A percentile compares a stretch with the other conserved stretches of the same genome.
These are phyloP conservation scores for Globisporangium nunn DNA, from an alignment of 352 stramenopile genomes.

Conservation along the genomic window DNA sequence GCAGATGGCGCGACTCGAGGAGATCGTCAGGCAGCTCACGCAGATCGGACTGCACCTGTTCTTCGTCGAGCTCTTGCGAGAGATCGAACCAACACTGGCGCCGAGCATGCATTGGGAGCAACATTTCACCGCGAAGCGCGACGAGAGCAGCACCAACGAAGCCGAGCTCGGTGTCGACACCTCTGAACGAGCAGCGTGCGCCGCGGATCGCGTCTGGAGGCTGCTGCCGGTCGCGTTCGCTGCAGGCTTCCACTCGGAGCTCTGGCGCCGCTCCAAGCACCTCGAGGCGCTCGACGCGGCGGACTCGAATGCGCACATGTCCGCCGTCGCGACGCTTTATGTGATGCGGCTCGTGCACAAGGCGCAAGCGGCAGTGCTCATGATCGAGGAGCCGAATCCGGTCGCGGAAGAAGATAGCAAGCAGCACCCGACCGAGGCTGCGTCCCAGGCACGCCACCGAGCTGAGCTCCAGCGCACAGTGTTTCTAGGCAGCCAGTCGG, in stretches of 20 bases:
- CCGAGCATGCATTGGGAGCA: slow-evolving; percentile 1
- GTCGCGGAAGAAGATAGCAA: not conserved
- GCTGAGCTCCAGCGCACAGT: slow-evolving; percentile 4
- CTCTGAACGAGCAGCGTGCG: not conserved
- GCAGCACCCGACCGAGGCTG: not conserved
- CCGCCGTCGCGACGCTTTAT: slow-evolving; percentile 23
- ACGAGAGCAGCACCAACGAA: slow-evolving; percentile 4
- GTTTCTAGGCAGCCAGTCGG: slow-evolving; percentile 11
- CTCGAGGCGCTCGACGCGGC: slow-evolving; percentile 25
- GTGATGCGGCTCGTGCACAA: slow-evolving; percentile 14
- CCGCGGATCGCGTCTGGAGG: slow-evolving; percentile 12
- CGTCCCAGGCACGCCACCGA: not conserved
- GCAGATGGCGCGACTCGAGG: slow-evolving; percentile 24
- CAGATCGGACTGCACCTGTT: slow-evolving; percentile 14
- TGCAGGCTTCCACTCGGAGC: slow-evolving; percentile 27
- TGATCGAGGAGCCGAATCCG: not conserved
- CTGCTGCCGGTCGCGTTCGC: slow-evolving; percentile 43
- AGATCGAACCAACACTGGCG: not conserved
- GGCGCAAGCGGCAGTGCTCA: not conserved
- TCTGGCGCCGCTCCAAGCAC: slow-evolving; percentile 36
- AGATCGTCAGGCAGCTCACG: slow-evolving; percentile 1
- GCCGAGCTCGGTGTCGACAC: not conserved
- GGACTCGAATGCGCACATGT: slow-evolving; percentile 47
- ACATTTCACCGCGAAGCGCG: slow-evolving; percentile 11
- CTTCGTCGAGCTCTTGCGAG: slow-evolving; percentile 12